Conservation (phyloP, 2,329 filamentous ascomycete genomes). For the Microsporum audouinii region DNA sequence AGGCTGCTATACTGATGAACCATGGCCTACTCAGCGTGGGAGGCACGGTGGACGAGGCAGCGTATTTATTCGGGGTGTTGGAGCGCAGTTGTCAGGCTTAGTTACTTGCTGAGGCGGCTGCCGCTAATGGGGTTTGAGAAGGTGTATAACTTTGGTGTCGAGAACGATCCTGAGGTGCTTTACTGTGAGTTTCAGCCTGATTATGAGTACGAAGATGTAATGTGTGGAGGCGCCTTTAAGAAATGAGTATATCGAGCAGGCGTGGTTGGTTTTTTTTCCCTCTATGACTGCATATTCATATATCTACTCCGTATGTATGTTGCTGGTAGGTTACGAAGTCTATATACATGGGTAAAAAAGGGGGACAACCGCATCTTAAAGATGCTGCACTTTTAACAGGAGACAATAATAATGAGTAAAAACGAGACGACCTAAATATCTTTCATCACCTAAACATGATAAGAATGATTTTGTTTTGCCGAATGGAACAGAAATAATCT, state of each 20-base stretch:
- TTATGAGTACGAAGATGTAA: slow-evolving; percentile 20
- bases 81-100: slow-evolving; percentile 60
- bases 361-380: background rate
- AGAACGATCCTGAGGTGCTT: no score
- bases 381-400: background rate
- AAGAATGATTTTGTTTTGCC: background rate
- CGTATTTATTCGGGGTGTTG: slow-evolving; percentile 56
- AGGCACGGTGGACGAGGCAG: slow-evolving; percentile 60
- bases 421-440: background rate
- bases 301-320: background rate
- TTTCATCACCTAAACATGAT: background rate
- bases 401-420: background rate
- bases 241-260: slow-evolving; percentile 4
- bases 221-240: slow-evolving; percentile 19
- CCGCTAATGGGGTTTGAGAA: slow-evolving; percentile 44
- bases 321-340: background rate
- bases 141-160: no score
- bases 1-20: slow-evolving; percentile 55
- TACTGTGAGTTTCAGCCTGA: slow-evolving; percentile 22
- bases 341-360: background rate
- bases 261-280: no score
- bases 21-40: slow-evolving; percentile 64
- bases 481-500: background rate
- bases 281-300: background rate
- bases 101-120: slow-evolving; percentile 56